Evolutionary conservation across 2,329 filamentous ascomycete genomes (phyloP), one percentile per base, ranked within the genome.

Genomic region (Mariannaea elegans): DNA sequence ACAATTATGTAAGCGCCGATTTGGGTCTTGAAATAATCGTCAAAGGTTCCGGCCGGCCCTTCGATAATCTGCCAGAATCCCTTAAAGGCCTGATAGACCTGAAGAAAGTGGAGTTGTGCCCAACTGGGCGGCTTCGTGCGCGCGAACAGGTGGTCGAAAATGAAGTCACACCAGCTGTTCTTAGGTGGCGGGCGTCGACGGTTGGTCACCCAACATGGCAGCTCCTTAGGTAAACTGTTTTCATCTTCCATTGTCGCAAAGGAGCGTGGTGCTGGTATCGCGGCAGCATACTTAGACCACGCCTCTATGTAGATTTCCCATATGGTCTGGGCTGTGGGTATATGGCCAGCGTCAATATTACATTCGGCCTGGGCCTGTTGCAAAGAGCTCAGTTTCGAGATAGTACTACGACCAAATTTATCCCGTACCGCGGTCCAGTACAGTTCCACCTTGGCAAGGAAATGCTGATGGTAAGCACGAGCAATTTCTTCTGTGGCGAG

Each of bases 251-350:
- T 12, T 9, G 10, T 12, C 5, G 39, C 39, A 23, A 41, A 58
- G 18, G 14, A 16, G 16, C 21, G n/a, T 14, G 19, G 29, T 2
- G 18, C 5, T 16, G 12, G 18, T n/a, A 6, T n/a, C 16, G n/a
- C 42, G 31, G 24, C 41, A 23, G 45, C 32, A 34, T 48, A 48
- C 18, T 21, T 41, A 3, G 44, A 34, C 56, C 44, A 59, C 48
- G 49, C 56, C 27, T 59, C 56, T 10, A 38, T 21, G 21, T 59
- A 59, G n/a, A 59, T 45, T 5, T 34, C 44, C 10, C 31, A 34
- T 16, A 59, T 49, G 13, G 49, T 59, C 44, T 59, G 56, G 24
- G 56, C 56, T 16, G 44, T 59, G 14, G 27, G 18, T 8, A 54
- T 59, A 29, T 42, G 27, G 44, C 56, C 29, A 7, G 13, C 9